phyloP scores from a whole-genome alignment of 1,284 basidiomycete species.

The Sutorius eximius region DNA sequence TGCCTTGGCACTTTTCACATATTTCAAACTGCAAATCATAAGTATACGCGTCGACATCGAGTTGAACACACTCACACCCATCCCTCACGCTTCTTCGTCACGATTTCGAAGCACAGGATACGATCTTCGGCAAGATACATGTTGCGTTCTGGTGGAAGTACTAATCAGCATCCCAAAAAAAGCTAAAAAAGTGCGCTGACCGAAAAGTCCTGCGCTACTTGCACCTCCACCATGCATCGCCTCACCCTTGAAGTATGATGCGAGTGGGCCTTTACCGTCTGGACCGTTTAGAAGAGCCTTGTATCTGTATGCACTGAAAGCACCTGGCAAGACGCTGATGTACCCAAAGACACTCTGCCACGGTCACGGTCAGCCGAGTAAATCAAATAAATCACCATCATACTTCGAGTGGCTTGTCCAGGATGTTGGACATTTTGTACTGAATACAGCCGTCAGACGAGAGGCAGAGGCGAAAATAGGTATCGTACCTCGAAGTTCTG shows the following conservation, averaged over 20 bases:
- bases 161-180: conserved; percentile 9
- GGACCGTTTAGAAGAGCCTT: conserved; percentile 79
- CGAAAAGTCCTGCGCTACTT: conserved; percentile 70
- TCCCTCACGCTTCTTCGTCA: conserved; percentile 85
- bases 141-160: conserved; percentile 59
- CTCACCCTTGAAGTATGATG: conserved; percentile 90
- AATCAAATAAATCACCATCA: conserved; percentile 5
- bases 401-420: conserved; percentile 90
- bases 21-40: conserved; percentile 61
- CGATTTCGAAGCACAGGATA: conserved; percentile 96
- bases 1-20: conserved; percentile 90
- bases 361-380: not conserved
- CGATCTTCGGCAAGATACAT: conserved; percentile 94
- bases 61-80: conserved; percentile 61
- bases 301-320: conserved; percentile 92
- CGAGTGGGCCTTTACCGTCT: conserved; percentile 84
- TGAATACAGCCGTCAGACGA: conserved; percentile 27
- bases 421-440: conserved; percentile 92
- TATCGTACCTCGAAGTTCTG: conserved; percentile 80
- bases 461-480: not conserved
- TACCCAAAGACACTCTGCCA: conserved; percentile 83
- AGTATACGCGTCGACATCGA: conserved; percentile 5
- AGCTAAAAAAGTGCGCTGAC: conserved; percentile 23
- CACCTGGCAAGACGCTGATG: conserved; percentile 87
- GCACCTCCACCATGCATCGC: conserved; percentile 71